These are phyloP conservation scores for Daphne laureola DNA, from an alignment of 441 rosid species.

Conservation along the genomic window DNA sequence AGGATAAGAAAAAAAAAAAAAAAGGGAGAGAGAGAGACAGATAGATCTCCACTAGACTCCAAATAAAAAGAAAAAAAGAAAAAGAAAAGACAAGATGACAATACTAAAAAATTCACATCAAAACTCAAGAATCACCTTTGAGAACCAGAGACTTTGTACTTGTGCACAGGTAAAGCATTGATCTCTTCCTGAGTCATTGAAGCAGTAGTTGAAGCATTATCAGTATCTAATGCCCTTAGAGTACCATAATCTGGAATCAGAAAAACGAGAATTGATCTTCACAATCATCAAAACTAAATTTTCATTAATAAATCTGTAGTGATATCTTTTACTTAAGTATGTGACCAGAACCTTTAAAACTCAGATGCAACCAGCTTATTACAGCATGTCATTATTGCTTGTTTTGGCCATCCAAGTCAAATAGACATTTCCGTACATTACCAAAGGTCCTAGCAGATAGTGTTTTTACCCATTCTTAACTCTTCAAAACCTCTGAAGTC, in stretches of 20 bases:
- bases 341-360: conserved; percentile 1
- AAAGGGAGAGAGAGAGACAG: too few relatives aligned
- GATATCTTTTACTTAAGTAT: too few relatives aligned
- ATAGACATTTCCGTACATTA: too few relatives aligned
- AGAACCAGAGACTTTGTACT: conserved; percentile 27
- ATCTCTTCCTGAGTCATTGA: conserved; percentile 51
- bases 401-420: too few relatives aligned
- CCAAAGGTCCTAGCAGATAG: too few relatives aligned
- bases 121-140: conserved; percentile 22
- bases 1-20: neutral
- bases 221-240: conserved; percentile 37
- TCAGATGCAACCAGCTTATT: neutral
- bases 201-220: conserved; percentile 25
- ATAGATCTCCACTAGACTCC: neutral
- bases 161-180: conserved; percentile 40
- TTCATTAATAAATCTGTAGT: too few relatives aligned
- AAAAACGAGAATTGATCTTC: conserved; percentile 8
- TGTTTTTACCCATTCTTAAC: too few relatives aligned
- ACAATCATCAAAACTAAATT: neutral
- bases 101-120: neutral
- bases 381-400: too few relatives aligned
- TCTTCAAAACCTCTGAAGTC: too few relatives aligned
- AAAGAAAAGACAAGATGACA: too few relatives aligned
- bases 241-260: conserved; percentile 35
- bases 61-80: neutral